These are phyloP conservation scores for Ceratobasidium sp. DNA, from an alignment of 1,284 basidiomycete species.

Conservation along the genomic window DNA sequence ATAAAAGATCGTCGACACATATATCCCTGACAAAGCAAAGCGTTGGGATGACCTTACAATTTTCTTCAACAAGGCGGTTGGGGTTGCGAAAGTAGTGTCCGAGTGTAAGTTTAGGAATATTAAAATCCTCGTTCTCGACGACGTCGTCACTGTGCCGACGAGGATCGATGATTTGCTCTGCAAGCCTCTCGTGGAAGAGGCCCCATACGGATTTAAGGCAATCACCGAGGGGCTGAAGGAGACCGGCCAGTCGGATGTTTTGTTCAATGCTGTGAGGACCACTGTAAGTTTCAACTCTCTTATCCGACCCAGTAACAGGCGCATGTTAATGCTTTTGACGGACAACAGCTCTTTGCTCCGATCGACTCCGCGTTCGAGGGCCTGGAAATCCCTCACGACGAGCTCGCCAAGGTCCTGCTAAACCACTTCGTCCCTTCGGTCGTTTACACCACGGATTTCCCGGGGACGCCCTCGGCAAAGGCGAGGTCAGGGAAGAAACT, in stretches of 20 bases:
- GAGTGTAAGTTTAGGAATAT: background rate
- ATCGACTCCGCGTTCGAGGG: too few species aligned
- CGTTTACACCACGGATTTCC: background rate
- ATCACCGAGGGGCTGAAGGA: background rate
- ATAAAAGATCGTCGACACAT: slow-evolving; percentile 7
- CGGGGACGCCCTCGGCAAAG: background rate
- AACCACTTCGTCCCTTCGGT: too few species aligned
- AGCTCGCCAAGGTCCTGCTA: too few species aligned
- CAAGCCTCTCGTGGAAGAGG: background rate
- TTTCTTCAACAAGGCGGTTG: slow-evolving; percentile 5
- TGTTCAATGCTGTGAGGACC: background rate
- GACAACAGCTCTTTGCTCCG: too few species aligned
- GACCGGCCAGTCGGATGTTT: background rate
- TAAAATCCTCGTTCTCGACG: slow-evolving; percentile 1
- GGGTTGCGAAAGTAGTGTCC: background rate
- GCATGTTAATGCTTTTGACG: background rate
- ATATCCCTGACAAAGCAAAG: slow-evolving; percentile 2
- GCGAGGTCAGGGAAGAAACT: background rate
- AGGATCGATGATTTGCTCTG: slow-evolving; percentile 12
- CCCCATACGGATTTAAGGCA: slow-evolving; percentile 11
- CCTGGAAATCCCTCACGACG: too few species aligned
- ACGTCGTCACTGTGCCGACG: background rate
- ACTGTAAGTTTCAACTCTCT: background rate
- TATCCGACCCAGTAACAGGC: background rate
- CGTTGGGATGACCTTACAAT: background rate